These are phyloP conservation scores for Tylopilus sp. DNA, from an alignment of 1,284 basidiomycete species.

Conservation along the genomic window DNA sequence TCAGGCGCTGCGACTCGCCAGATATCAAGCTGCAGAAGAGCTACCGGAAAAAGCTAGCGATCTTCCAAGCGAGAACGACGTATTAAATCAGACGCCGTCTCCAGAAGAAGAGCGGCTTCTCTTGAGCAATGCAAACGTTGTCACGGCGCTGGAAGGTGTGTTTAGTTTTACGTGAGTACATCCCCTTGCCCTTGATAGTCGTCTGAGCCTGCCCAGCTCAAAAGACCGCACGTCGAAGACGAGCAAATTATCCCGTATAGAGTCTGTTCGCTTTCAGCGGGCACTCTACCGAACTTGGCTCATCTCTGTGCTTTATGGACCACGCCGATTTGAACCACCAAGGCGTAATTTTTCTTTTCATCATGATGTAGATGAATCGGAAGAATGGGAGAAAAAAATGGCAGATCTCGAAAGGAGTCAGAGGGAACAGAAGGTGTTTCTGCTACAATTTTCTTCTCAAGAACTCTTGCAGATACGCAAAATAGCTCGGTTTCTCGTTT, in stretches of 20 bases:
- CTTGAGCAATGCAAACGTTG: constrained; percentile 30
- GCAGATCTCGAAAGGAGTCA: not conserved
- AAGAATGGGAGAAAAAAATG: not conserved
- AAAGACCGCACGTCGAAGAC: constrained; percentile 42
- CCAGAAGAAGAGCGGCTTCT: constrained; percentile 35
- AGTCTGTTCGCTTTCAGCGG: constrained; percentile 47
- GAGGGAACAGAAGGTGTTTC: constrained; percentile 18
- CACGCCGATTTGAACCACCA: not conserved
- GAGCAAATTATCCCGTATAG: constrained; percentile 40
- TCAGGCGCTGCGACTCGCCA: constrained; percentile 22
- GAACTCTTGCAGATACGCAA: constrained; percentile 28
- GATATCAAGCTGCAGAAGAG: constrained; percentile 8
- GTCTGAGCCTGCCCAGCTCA: not conserved
- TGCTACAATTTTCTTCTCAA: constrained; percentile 25
- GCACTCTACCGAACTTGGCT: constrained; percentile 47
- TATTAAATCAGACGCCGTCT: constrained; percentile 29
- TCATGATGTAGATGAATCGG: not conserved
- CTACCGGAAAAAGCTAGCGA: not conserved
- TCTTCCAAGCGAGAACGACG: constrained; percentile 21
- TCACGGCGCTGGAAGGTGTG: constrained; percentile 44
- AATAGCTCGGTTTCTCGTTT: constrained; percentile 15
- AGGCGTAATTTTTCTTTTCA: not conserved
- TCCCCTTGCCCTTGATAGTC: not conserved
- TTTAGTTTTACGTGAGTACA: constrained; percentile 45
- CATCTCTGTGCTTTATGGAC: constrained; percentile 28